Evolutionary conservation across 352 stramenopile genomes (phyloP), one percentile per base, ranked within the genome.

Genomic region (Pilasporangium apinafurcum): DNA sequence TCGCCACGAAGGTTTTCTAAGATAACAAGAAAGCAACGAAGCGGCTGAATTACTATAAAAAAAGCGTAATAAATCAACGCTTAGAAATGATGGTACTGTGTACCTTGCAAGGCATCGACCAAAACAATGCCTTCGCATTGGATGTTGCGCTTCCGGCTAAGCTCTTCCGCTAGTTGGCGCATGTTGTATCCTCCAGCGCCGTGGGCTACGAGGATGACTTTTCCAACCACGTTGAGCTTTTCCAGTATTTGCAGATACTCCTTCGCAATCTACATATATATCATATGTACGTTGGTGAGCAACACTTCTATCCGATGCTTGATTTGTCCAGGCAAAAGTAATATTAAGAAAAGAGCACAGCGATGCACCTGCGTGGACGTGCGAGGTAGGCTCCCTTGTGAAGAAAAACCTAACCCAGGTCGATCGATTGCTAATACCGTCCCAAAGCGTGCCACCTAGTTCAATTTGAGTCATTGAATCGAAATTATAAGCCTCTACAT

Each of bases 121-220:
- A 91, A 49, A n/a, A 91, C 78, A 2, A 91, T 48, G 0, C 78
- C 78, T 24, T 79, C 38, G 48, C 74, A 86, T 28, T 65, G 65
- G 10, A 56, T 12, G 2, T 38, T 27, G 8, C 47, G 53, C 7
- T 34, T 32, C 22, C 30, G 48, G 12, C 45, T 24, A 13, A 88
- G 44, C 25, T 79, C 60, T 20, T 70, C 48, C 2, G 73, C 73
- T 7, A 85, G 44, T 42, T 82, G 50, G 37, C 79, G 61, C 79
- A 92, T 92, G 51, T 87, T 86, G 64, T 92, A 92, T 29, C 75
- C 79, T 14, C 79, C 79, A 7, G 71, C 70, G 37, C 79, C 79
- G 45, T 92, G 79, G 0, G 44, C 79, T 17, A 92, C 76, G 6
- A 92, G 65, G 24, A 92, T 54, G 28, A 92, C 48, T 22, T 76